Conservation (phyloP, 2,329 filamentous ascomycete genomes). For the Fonsecaea pugnacius region DNA sequence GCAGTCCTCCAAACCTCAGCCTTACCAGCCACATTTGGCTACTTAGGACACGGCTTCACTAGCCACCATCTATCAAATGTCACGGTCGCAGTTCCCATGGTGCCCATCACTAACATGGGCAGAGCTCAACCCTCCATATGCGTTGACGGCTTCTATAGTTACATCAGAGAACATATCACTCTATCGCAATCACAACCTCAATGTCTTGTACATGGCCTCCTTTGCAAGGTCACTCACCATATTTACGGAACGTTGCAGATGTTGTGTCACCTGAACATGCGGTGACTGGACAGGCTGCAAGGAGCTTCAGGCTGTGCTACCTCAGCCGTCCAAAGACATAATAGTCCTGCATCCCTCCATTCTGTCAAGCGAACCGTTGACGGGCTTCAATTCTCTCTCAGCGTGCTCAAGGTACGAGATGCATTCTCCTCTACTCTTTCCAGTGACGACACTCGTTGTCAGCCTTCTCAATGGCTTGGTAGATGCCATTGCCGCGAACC, state of each 20-base stretch:
- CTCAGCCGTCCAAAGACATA: constrained; percentile 1
- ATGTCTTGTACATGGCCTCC: background rate
- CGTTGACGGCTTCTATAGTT: constrained; percentile 3
- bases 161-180: constrained; percentile 10
- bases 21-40: constrained; percentile 3
- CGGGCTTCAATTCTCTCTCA: background rate
- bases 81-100: constrained; percentile 16
- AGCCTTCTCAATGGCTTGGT: constrained; percentile 6
- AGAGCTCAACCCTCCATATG: background rate
- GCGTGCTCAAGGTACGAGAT: constrained; percentile 3
- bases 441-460: constrained; percentile 4
- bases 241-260: constrained; percentile 14
- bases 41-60: background rate
- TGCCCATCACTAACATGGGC: constrained; percentile 6
- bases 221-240: constrained; percentile 8
- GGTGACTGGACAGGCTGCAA: constrained; percentile 8
- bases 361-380: background rate
- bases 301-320: constrained; percentile 1
- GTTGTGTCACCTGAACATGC: constrained; percentile 14
- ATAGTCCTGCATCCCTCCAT: constrained; percentile 3
- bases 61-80: constrained; percentile 14
- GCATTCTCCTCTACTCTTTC: constrained; percentile 8
- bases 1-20: background rate
- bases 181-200: constrained; percentile 6
- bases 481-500: constrained; percentile 57